phyloP scores from a whole-genome alignment of 148 eudicot species.

The Rheum nobile region DNA sequence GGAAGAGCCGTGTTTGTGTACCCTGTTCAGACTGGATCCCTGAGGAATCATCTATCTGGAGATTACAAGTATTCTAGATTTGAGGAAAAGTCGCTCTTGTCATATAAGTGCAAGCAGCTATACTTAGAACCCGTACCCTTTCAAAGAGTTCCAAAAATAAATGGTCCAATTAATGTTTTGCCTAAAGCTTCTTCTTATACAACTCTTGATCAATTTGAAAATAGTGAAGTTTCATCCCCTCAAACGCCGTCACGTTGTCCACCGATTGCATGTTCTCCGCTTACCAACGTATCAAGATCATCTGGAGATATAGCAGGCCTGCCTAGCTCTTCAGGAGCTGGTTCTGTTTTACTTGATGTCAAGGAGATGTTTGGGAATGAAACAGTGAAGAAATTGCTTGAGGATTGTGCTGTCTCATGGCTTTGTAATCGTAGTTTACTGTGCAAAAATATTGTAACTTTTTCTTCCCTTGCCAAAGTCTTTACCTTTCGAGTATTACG shows the following conservation, averaged over 20 bases:
- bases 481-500: slow-evolving; percentile 49
- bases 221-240: slow-evolving; percentile 51
- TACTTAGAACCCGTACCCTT: slow-evolving; percentile 33
- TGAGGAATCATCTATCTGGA: slow-evolving; percentile 15
- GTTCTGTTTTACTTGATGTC: slow-evolving; percentile 30
- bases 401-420: slow-evolving; percentile 44
- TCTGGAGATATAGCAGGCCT: slow-evolving; percentile 21
- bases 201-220: slow-evolving; percentile 23
- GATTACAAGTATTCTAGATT: slow-evolving; percentile 21
- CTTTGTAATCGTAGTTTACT: slow-evolving; percentile 51
- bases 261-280: slow-evolving; percentile 42
- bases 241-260: slow-evolving; percentile 41
- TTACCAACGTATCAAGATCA: slow-evolving; percentile 25
- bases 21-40: slow-evolving; percentile 36
- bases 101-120: slow-evolving; percentile 38
- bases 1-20: slow-evolving; percentile 59
- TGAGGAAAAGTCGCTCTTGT: slow-evolving; percentile 14
- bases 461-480: slow-evolving; percentile 54
- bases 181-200: slow-evolving; percentile 12
- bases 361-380: slow-evolving; percentile 45
- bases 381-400: slow-evolving; percentile 47
- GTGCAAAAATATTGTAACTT: slow-evolving; percentile 53
- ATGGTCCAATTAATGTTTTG: slow-evolving; percentile 12
- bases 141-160: slow-evolving; percentile 15
- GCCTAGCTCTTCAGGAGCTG: slow-evolving; percentile 13